Evolutionary conservation across 1,284 basidiomycete genomes (phyloP).

Genomic region (Puccinia triticina): DNA sequence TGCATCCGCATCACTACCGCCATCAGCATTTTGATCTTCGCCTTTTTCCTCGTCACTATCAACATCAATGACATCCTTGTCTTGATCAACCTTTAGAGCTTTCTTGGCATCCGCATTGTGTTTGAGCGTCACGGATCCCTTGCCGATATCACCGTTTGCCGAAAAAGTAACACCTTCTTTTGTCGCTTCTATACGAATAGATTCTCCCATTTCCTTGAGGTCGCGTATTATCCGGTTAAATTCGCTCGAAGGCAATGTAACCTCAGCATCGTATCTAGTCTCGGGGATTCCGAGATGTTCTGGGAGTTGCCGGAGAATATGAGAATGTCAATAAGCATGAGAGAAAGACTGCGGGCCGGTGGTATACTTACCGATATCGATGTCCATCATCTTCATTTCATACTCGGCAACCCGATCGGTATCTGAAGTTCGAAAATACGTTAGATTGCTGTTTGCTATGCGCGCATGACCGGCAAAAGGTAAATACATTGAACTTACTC

Average conservation of each 20-base stretch:
- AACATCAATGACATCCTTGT: conserved; percentile 54
- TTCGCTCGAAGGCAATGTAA: conserved; percentile 83
- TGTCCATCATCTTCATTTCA: conserved; percentile 99
- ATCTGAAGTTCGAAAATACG: conserved; percentile 64
- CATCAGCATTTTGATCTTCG: conserved; percentile 55
- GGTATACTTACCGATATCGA: conserved; percentile 65
- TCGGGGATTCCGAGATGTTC: conserved; percentile 97
- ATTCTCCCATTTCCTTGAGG: conserved; percentile 87
- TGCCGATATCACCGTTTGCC: conserved; percentile 91
- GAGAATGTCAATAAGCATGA: neutral
- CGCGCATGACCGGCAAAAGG: conserved; percentile 26
- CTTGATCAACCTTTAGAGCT: conserved; percentile 52
- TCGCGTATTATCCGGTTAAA: conserved; percentile 92
- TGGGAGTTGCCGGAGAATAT: conserved; percentile 60
- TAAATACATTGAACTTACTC: conserved; percentile 64
- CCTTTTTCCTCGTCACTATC: conserved; percentile 60
- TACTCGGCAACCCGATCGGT: conserved; percentile 95
- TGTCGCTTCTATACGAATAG: conserved; percentile 89
- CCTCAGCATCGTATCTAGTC: conserved; percentile 92
- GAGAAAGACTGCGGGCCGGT: neutral
- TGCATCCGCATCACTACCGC: conserved; percentile 63
- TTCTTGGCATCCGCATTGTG: conserved; percentile 63
- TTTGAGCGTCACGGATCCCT: conserved; percentile 83
- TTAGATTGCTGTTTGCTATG: conserved; percentile 53
- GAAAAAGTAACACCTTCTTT: conserved; percentile 97